A percentile compares a stretch with the other conserved stretches of the same genome.
phyloP scores from a whole-genome alignment of 2,329 filamentous ascomycete genomes.

The Trichophyton schoenleinii region DNA sequence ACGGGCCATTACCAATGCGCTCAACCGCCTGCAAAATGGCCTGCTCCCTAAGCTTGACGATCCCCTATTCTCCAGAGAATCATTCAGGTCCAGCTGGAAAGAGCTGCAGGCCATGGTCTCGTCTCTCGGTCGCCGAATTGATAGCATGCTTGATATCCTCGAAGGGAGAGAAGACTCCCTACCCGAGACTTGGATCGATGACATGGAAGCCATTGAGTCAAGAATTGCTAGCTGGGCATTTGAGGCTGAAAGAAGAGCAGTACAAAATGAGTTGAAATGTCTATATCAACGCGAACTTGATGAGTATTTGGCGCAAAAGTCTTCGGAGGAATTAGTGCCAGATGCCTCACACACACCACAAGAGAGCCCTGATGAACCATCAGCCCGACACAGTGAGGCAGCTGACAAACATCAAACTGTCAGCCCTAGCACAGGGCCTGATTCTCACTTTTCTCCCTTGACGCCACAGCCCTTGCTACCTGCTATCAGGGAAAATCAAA shows the following conservation, averaged over 20 bases:
- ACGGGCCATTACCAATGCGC: constrained; percentile 23
- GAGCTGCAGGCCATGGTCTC: constrained; percentile 58
- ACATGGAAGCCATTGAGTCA: constrained; percentile 66
- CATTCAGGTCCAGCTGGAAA: constrained; percentile 34
- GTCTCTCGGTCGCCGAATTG: constrained; percentile 58
- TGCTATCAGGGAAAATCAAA: background rate
- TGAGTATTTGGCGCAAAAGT: background rate
- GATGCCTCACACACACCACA: background rate
- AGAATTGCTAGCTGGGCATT: constrained; percentile 71
- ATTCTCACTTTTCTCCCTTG: background rate
- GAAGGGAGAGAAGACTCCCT: constrained; percentile 75
- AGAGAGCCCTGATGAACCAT: background rate
- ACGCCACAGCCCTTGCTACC: background rate
- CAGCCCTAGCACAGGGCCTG: background rate
- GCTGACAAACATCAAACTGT: background rate
- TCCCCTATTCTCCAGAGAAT: constrained; percentile 21
- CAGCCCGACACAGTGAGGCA: background rate
- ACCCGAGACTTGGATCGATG: constrained; percentile 76
- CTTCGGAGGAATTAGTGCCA: background rate
- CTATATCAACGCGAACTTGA: background rate
- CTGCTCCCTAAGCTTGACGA: constrained; percentile 19
- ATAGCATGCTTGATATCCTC: constrained; percentile 73
- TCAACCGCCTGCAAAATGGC: constrained; percentile 19
- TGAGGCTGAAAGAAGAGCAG: constrained; percentile 60
- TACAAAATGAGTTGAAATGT: constrained; percentile 44